Base-by-base conservation (phyloP, 768 basidiomycete species). In the Tricholoma bakamatsutake region DNA sequence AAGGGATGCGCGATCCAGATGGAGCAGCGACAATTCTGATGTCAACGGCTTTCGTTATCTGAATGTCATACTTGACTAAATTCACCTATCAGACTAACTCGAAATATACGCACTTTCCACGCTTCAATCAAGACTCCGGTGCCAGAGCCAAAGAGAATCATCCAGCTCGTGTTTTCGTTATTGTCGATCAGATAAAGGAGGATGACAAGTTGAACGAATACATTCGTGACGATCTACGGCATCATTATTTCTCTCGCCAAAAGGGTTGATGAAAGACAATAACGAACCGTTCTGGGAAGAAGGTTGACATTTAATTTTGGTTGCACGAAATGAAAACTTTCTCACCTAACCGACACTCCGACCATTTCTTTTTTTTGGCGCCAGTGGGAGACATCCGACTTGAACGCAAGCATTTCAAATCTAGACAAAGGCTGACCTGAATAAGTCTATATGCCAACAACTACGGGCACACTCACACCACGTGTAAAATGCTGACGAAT, bases 381-480 rank as follows among this genome's bases (percentile, higher is more conserved):
- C 95, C 95, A 98, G 68, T 98, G 96, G 28, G 88, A 84, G 42
- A 98, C 91, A 65, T 98, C 96, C 27, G 84, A 88, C 66, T 90
- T 91, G 82, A 98, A 98, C 12, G 96, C 96, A 55, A 97, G 75
- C 83, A 97, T 90, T 73, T 96, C 93, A 67, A 97, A 96, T 24
- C 91, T 93, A 64, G 10, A 50, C 10, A 30, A 9, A 12, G 8
- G 4, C 51, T 62, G 24, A 35, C 55, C 27, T 46, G 24, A 52
- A 39, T 55, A 46, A 42, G 40, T n/a, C n/a, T 31, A 55, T 40
- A 11, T 45, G 9, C 40, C 34, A 15, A 10, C 15, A 54, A 61
- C 30, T 49, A 49, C 55, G 57, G 52, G 21, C 50, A 17, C 46
- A 80, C 88, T 71, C 62, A 95, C 86, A 97, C 73, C 61, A 85